These are phyloP conservation scores for Trichoderma arundinaceum DNA, from an alignment of 2,329 filamentous ascomycete genomes.

Conservation along the genomic window DNA sequence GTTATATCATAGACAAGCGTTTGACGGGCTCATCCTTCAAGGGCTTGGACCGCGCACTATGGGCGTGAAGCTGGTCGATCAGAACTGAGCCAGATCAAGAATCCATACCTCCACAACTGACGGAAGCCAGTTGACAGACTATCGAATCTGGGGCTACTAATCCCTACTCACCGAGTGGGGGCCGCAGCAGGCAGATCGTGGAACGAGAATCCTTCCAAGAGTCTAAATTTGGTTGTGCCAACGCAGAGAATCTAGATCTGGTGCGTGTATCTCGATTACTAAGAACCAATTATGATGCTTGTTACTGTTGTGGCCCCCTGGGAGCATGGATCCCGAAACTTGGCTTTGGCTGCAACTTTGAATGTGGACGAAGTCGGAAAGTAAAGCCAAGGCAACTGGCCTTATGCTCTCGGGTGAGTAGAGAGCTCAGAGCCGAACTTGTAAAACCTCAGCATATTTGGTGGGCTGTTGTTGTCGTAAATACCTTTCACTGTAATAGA, in stretches of 20 bases:
- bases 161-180: constrained; percentile 2
- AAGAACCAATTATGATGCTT: not conserved
- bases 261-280: not conserved
- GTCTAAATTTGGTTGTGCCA: not conserved
- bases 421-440: no score
- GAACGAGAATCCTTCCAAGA: not conserved
- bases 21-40: no score
- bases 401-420: not conserved
- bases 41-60: no score
- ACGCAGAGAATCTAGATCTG: not conserved
- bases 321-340: not conserved
- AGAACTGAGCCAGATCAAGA: not conserved
- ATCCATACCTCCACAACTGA: not conserved
- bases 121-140: not conserved
- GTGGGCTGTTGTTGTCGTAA: no score
- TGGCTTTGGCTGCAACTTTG: not conserved
- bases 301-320: not conserved
- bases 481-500: no score
- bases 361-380: not conserved
- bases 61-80: not conserved
- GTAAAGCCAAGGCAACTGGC: not conserved
- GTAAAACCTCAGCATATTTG: no score
- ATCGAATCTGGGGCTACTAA: not conserved
- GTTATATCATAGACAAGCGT: no score
- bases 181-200: no score